A percentile compares a stretch with the other conserved stretches of the same genome.
Conservation (phyloP, 2,329 filamentous ascomycete genomes). For the Phialophora chinensis region DNA sequence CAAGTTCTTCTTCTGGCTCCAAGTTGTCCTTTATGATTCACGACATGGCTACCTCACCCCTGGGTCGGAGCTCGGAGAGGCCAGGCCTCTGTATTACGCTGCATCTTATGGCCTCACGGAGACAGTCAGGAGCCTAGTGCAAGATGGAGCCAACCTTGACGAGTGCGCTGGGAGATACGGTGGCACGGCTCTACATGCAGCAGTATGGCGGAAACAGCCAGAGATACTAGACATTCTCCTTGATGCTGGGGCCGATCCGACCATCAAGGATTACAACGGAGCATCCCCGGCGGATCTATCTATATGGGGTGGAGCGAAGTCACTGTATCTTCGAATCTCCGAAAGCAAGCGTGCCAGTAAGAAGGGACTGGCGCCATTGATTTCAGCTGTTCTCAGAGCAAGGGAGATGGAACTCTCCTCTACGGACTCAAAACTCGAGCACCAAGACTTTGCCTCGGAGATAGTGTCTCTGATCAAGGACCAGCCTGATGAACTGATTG, state of each 20-base stretch:
- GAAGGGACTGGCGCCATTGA: constrained; percentile 1
- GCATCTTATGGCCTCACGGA: constrained; percentile 31
- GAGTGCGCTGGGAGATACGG: constrained; percentile 31
- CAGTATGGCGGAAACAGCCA: constrained; percentile 28
- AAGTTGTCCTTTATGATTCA: constrained; percentile 31
- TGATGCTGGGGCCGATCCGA: constrained; percentile 27
- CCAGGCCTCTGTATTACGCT: constrained; percentile 30
- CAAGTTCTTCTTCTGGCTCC: constrained; percentile 33
- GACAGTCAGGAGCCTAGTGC: constrained; percentile 26
- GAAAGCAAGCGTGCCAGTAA: constrained; percentile 6
- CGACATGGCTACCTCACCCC: constrained; percentile 26
- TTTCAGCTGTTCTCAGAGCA: neutral
- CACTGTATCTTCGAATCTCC: neutral
- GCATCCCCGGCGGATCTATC: constrained; percentile 24
- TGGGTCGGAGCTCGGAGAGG: constrained; percentile 10
- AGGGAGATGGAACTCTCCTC: constrained; percentile 13
- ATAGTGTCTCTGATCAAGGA: neutral
- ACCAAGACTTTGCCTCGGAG: neutral
- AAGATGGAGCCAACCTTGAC: constrained; percentile 22
- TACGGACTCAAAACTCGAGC: neutral
- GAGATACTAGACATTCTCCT: constrained; percentile 27
- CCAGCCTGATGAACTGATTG: constrained; percentile 2
- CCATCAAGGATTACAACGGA: constrained; percentile 28
- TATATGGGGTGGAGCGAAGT: constrained; percentile 13
- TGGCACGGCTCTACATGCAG: constrained; percentile 32